Conservation (phyloP, 805 yeast species). For the Myxozyma nipponensis region DNA sequence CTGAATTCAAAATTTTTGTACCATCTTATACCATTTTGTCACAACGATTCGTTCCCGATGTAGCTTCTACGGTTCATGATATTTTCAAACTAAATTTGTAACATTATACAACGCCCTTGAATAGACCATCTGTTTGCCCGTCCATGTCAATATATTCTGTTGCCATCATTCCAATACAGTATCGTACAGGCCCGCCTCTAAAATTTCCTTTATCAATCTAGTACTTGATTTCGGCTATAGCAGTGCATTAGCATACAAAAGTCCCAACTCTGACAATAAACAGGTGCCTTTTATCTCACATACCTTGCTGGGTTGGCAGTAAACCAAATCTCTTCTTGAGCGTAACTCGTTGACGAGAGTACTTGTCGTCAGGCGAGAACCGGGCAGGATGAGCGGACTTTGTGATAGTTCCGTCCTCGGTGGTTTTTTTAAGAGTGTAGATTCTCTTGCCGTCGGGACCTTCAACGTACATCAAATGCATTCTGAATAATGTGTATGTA, state of each 20-base stretch:
- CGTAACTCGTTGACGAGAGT: constrained; percentile 98
- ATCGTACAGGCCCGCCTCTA: neutral
- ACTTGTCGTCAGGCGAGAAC: constrained; percentile 99
- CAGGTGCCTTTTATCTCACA: no score
- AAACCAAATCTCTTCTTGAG: constrained; percentile 89
- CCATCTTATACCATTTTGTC: no score
- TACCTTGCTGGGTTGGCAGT: constrained; percentile 73
- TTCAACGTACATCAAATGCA: constrained; percentile 99
- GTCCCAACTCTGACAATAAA: no score
- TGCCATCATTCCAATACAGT: neutral
- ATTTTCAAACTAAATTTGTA: no score
- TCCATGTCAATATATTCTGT: neutral
- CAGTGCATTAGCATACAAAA: neutral
- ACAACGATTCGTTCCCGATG: neutral
- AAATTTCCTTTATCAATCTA: neutral
- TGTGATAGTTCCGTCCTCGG: constrained; percentile 88
- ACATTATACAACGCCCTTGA: no score
- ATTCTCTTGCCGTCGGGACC: constrained; percentile 93
- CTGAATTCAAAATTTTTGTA: no score
- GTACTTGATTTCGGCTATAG: constrained; percentile 8
- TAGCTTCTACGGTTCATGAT: no score
- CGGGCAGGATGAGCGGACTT: constrained; percentile 99
- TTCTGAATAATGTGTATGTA: no score
- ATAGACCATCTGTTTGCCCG: neutral
- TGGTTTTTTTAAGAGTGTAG: constrained; percentile 81